Conservation (phyloP, 352 stramenopile genomes). For the Phytophthora idaei region DNA sequence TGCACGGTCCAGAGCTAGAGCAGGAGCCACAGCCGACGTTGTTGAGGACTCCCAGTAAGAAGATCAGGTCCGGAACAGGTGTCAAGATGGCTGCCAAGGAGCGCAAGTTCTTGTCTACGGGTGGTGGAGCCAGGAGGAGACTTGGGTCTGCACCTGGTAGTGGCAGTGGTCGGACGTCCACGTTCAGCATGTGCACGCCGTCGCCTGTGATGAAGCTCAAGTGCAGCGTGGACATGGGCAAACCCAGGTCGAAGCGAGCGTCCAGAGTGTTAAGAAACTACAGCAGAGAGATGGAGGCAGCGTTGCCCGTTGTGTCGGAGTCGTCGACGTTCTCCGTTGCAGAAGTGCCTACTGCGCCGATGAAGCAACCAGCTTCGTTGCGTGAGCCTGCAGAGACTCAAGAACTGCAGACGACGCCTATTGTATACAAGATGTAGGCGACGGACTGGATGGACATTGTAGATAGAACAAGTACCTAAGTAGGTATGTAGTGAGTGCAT, state of each 20-base stretch:
- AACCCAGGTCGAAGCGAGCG: slow-evolving; percentile 68
- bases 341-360: slow-evolving; percentile 10
- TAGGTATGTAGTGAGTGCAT: slow-evolving; percentile 25
- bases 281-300: slow-evolving; percentile 60
- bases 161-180: slow-evolving; percentile 32
- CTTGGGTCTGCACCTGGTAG: slow-evolving; percentile 18
- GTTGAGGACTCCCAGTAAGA: slow-evolving; percentile 33
- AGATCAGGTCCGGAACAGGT: slow-evolving; percentile 13
- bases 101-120: slow-evolving; percentile 37
- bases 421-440: slow-evolving; percentile 36
- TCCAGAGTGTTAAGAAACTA: slow-evolving; percentile 48
- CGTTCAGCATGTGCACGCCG: slow-evolving; percentile 76
- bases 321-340: slow-evolving; percentile 15
- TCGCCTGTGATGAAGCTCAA: slow-evolving; percentile 84
- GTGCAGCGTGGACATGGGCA: slow-evolving; percentile 78
- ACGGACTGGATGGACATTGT: slow-evolving; percentile 17
- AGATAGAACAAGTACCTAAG: slow-evolving; percentile 23
- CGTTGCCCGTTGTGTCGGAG: slow-evolving; percentile 44
- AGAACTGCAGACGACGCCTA: slow-evolving; percentile 23
- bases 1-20: slow-evolving; percentile 5
- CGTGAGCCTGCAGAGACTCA: slow-evolving; percentile 18
- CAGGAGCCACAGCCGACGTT: slow-evolving; percentile 6
- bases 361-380: slow-evolving; percentile 19
- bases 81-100: slow-evolving; percentile 47
- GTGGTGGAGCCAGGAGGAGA: slow-evolving; percentile 28